These are phyloP conservation scores for Beauveria pseudobassiana DNA, from an alignment of 2,329 filamentous ascomycete genomes.

Conservation along the genomic window DNA sequence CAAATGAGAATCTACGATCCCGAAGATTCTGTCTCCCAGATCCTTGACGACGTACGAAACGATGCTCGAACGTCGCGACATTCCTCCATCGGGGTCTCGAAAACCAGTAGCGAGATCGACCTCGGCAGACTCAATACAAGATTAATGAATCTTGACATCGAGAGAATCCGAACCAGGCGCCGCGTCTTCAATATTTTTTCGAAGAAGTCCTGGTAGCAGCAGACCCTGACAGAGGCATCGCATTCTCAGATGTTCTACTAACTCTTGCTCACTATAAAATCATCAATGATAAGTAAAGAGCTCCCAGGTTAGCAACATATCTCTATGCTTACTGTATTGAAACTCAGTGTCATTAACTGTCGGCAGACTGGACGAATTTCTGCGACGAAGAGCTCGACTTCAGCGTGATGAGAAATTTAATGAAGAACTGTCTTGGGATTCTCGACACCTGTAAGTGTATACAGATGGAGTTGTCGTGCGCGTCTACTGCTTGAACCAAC, in stretches of 20 bases:
- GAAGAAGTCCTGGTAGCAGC: slow-evolving; percentile 93
- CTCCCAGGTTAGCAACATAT: slow-evolving; percentile 52
- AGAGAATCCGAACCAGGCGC: slow-evolving; percentile 66
- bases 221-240: slow-evolving; percentile 81
- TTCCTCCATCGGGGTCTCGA: slow-evolving; percentile 45
- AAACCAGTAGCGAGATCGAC: slow-evolving; percentile 56
- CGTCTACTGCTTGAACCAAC: neutral
- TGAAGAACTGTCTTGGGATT: slow-evolving; percentile 87
- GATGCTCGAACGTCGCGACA: slow-evolving; percentile 47
- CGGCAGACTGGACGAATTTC: slow-evolving; percentile 78
- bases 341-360: slow-evolving; percentile 20
- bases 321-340: neutral
- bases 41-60: slow-evolving; percentile 75
- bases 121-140: slow-evolving; percentile 67
- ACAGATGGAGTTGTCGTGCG: neutral
- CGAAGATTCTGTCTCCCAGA: slow-evolving; percentile 77
- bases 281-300: slow-evolving; percentile 97
- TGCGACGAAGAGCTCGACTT: slow-evolving; percentile 79
- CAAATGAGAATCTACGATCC: slow-evolving; percentile 94
- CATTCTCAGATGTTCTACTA: slow-evolving; percentile 88
- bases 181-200: slow-evolving; percentile 83
- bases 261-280: slow-evolving; percentile 97
- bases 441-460: slow-evolving; percentile 69
- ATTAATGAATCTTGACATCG: slow-evolving; percentile 64
- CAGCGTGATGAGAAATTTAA: slow-evolving; percentile 92